These are phyloP conservation scores for Chlamydomonas sp. DNA, from an alignment of 139 green algal species.

Conservation along the genomic window DNA sequence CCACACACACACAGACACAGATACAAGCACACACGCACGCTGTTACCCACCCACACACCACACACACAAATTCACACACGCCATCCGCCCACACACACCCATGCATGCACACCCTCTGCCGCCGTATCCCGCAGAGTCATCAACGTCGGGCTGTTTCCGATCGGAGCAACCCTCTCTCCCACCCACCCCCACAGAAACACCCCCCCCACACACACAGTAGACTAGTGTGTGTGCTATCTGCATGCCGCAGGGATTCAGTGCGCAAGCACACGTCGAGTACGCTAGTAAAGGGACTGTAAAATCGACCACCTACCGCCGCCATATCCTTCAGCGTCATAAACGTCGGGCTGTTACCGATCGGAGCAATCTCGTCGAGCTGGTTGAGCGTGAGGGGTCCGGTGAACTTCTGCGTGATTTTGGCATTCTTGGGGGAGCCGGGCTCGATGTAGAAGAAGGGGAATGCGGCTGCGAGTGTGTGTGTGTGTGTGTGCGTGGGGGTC, in stretches of 20 bases:
- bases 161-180: neutral
- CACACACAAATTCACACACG: neutral
- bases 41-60: neutral
- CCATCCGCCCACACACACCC: neutral
- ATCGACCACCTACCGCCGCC: no score
- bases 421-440: constrained; percentile 31
- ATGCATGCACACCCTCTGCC: neutral
- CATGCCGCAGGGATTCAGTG: no score
- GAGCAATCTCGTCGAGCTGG: constrained; percentile 67
- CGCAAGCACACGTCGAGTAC: no score
- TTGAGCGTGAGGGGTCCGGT: constrained; percentile 22
- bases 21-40: neutral
- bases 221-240: no score
- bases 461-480: constrained; percentile 42
- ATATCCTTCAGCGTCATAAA: constrained; percentile 75
- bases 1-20: constrained; percentile 13
- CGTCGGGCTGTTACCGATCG: constrained; percentile 82
- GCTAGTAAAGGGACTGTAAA: no score
- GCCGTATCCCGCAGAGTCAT: neutral
- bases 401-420: constrained; percentile 30
- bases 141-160: constrained; percentile 6
- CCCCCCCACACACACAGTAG: no score
- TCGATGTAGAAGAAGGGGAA: constrained; percentile 99
- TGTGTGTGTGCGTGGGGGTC: neutral
- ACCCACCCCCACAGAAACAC: no score